Conservation (phyloP, 345 rosid species). For the Linum usitatissimum region DNA sequence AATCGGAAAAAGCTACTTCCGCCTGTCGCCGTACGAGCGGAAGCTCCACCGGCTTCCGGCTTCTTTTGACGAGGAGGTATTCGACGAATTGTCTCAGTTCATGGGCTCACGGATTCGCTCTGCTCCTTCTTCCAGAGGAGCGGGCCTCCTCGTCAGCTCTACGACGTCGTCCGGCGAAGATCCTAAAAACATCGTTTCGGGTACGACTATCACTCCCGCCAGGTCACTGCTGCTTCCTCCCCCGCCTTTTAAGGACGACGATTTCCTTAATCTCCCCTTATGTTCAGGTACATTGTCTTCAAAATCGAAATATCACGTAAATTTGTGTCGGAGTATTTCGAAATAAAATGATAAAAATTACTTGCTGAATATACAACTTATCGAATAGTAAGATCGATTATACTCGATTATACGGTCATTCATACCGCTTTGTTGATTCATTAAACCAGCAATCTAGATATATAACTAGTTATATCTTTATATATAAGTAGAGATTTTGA, state of each 20-base stretch:
- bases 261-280: conserved; percentile 14
- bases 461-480: too few relatives aligned
- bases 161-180: conserved; percentile 22
- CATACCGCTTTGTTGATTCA: too few relatives aligned
- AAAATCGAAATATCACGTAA: too few relatives aligned
- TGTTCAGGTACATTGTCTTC: conserved; percentile 30
- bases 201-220: conserved; percentile 6
- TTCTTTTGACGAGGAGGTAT: conserved; percentile 93
- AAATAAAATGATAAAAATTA: too few relatives aligned
- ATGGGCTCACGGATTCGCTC: conserved; percentile 76
- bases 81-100: conserved; percentile 80
- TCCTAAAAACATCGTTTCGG: conserved; percentile 11
- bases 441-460: too few relatives aligned
- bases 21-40: conserved; percentile 90
- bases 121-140: conserved; percentile 13
- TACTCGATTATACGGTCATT: too few relatives aligned
- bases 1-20: conserved; percentile 82
- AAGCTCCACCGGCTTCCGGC: conserved; percentile 81
- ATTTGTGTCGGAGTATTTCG: too few relatives aligned
- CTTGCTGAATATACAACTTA: too few relatives aligned
- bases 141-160: not conserved
- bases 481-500: too few relatives aligned
- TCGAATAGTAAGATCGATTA: too few relatives aligned
- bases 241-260: conserved; percentile 53
- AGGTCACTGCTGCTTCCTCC: conserved; percentile 39